phyloP scores from a whole-genome alignment of 2,329 filamentous ascomycete genomes.

The Botrytis sinoallii region DNA sequence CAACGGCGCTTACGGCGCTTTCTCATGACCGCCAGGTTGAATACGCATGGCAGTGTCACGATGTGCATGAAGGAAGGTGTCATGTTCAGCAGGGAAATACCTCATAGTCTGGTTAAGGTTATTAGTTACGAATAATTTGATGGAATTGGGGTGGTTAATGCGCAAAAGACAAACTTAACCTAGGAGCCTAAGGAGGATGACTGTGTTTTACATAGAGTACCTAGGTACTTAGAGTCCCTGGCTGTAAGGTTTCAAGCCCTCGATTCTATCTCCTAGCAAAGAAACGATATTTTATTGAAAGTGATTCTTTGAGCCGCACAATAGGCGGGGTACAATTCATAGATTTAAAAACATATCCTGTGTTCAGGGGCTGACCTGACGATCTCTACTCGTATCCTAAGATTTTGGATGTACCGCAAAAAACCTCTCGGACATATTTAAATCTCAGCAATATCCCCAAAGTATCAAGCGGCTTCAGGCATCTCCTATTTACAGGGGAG shows the following conservation, averaged over 20 bases:
- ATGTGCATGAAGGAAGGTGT: background rate
- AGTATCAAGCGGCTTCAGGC: background rate
- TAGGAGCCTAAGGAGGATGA: background rate
- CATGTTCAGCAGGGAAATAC: background rate
- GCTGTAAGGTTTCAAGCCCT: background rate
- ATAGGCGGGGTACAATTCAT: background rate
- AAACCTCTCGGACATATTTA: background rate
- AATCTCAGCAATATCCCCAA: background rate
- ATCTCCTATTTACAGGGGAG: background rate
- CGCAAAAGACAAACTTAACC: background rate
- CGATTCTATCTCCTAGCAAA: background rate
- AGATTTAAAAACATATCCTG: background rate
- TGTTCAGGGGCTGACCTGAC: background rate
- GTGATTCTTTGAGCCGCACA: background rate
- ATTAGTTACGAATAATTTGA: background rate
- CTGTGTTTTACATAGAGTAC: background rate
- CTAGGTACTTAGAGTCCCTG: fast-evolving
- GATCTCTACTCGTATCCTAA: background rate
- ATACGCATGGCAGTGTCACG: background rate
- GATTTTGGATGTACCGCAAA: background rate
- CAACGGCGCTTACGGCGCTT: too few relatives aligned
- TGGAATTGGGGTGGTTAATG: background rate
- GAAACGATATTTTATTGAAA: background rate
- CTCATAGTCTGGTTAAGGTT: background rate
- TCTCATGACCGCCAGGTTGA: too few relatives aligned